A percentile compares a stretch with the other conserved stretches of the same genome.
Conservation (phyloP, 495 filamentous ascomycete species). For the Aspergillus taichungensis region DNA sequence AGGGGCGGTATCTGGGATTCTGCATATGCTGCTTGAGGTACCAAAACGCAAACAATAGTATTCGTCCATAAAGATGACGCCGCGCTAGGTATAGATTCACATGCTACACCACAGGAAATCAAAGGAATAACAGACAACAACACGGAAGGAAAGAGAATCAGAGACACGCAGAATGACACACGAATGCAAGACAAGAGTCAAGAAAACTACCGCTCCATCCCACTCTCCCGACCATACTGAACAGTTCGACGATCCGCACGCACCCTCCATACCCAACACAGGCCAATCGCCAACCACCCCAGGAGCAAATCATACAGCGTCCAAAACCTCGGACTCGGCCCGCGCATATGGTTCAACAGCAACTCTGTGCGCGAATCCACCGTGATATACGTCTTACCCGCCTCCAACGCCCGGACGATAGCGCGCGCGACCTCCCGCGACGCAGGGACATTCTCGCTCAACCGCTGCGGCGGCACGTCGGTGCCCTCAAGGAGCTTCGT, state of each 20-base stretch:
- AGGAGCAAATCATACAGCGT: constrained; percentile 10
- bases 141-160: no score
- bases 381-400: constrained; percentile 8
- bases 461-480: neutral
- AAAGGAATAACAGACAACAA: no score
- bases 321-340: constrained; percentile 15
- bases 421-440: constrained; percentile 3
- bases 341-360: constrained; percentile 20
- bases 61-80: no score
- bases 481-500: constrained; percentile 27
- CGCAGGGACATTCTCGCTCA: neutral
- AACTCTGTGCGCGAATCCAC: constrained; percentile 11
- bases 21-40: no score
- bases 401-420: constrained; percentile 4
- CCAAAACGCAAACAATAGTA: no score
- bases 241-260: constrained; percentile 8
- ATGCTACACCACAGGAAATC: no score
- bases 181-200: no score
- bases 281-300: constrained; percentile 7
- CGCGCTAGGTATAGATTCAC: no score
- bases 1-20: no score
- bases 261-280: constrained; percentile 7
- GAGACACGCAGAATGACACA: no score
- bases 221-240: neutral
- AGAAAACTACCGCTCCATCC: no score